phyloP scores from a whole-genome alignment of 2,329 filamentous ascomycete species.

The Ophiocordyceps camponoti-saundersi region DNA sequence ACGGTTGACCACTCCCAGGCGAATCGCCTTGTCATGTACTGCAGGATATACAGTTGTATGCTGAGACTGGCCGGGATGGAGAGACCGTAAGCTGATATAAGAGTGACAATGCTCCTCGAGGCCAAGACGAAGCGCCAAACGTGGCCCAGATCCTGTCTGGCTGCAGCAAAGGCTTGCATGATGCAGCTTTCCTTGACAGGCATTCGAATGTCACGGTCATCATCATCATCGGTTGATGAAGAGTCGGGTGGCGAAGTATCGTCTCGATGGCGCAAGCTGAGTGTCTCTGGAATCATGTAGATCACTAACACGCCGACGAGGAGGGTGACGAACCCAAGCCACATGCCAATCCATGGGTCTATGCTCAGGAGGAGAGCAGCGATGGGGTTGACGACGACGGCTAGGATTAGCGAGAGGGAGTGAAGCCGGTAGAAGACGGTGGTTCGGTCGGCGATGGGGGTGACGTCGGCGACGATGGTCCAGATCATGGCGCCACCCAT shows the following conservation, averaged over 20 bases:
- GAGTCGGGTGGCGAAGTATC: background rate
- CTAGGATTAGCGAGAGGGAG: constrained; percentile 19
- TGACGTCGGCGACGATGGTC: constrained; percentile 26
- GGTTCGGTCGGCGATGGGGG: constrained; percentile 19
- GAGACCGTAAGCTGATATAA: constrained; percentile 17
- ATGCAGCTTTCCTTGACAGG: background rate
- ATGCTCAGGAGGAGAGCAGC: constrained; percentile 21
- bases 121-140: constrained; percentile 21
- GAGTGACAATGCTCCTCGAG: constrained; percentile 18
- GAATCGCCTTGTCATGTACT: constrained; percentile 36
- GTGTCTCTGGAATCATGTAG: constrained; percentile 24
- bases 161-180: constrained; percentile 9
- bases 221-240: background rate
- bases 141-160: constrained; percentile 14
- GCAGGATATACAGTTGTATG: constrained; percentile 21
- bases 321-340: constrained; percentile 15
- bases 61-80: constrained; percentile 13
- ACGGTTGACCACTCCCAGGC: constrained; percentile 27
- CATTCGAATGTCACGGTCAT: background rate
- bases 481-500: constrained; percentile 25
- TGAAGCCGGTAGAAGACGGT: constrained; percentile 22
- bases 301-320: constrained; percentile 11
- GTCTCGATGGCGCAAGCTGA: constrained; percentile 12
- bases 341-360: constrained; percentile 22
- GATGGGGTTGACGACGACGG: constrained; percentile 21